Evolutionary conservation across 192 early-diverging fungal species (phyloP).

Genomic region (Podila verticillata): DNA sequence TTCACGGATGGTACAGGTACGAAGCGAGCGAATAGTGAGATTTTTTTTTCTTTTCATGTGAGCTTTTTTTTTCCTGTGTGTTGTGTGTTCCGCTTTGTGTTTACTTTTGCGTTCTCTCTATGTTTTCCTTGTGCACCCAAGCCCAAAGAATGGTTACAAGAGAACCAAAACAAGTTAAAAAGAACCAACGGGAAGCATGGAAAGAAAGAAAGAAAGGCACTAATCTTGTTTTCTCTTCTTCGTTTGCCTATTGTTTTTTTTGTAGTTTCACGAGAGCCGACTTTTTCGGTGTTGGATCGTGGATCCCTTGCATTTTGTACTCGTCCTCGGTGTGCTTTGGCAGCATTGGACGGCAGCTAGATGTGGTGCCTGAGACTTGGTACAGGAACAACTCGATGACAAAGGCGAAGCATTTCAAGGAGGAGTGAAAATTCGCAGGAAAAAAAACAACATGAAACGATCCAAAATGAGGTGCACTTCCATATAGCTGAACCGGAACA

Average conservation of each 20-base stretch:
- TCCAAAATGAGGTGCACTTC: no score
- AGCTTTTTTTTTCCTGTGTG: not conserved
- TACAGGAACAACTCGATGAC: constrained; percentile 19
- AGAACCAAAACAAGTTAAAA: not conserved
- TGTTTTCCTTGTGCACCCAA: constrained; percentile 2
- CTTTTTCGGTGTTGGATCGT: constrained; percentile 74
- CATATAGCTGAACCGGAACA: no score
- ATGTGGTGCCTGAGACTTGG: constrained; percentile 56
- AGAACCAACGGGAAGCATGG: constrained; percentile 4
- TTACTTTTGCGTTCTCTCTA: constrained; percentile 8
- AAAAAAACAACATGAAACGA: no score
- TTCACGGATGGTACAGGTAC: constrained; percentile 71
- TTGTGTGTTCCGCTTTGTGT: not conserved
- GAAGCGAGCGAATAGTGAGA: not conserved
- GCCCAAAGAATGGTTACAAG: not conserved
- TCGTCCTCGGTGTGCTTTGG: constrained; percentile 72
- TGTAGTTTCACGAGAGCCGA: constrained; percentile 73
- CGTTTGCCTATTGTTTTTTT: not conserved
- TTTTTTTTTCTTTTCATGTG: not conserved
- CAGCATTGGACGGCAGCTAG: constrained; percentile 70
- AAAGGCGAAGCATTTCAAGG: constrained; percentile 19
- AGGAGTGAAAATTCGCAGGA: constrained; percentile 11
- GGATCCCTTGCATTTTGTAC: constrained; percentile 68
- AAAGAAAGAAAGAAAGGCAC: not conserved
- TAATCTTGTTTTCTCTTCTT: not conserved